phyloP scores from a whole-genome alignment of 768 basidiomycete species.

The Termitomyces sp. region DNA sequence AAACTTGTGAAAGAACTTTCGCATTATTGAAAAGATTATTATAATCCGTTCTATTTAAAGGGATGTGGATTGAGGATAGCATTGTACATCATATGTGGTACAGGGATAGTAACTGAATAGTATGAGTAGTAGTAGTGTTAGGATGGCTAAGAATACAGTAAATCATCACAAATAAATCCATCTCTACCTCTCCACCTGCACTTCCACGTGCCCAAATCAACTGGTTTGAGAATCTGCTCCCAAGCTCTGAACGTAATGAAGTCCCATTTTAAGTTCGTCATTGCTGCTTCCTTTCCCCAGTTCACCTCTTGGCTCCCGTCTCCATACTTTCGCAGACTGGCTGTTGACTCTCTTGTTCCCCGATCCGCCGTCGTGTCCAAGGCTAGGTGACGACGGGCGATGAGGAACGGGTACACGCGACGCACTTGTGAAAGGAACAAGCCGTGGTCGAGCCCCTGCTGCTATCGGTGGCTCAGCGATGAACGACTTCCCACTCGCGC shows the following conservation, averaged over 20 bases:
- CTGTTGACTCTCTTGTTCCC: constrained; percentile 47
- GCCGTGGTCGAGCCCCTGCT: constrained; percentile 40
- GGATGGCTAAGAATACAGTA: constrained; percentile 6
- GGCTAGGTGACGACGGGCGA: constrained; percentile 26
- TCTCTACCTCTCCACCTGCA: constrained; percentile 11
- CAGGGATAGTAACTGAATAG: constrained; percentile 9
- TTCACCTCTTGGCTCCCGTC: constrained; percentile 12
- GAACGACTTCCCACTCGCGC: constrained; percentile 17
- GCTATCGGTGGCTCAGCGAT: constrained; percentile 22
- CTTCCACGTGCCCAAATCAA: constrained; percentile 14
- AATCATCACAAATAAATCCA: constrained; percentile 2
- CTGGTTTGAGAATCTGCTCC: constrained; percentile 40
- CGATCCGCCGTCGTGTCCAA: constrained; percentile 18
- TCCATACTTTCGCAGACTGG: constrained; percentile 57
- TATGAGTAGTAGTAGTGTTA: constrained; percentile 7
- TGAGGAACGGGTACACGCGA: constrained; percentile 60
- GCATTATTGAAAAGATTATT: constrained; percentile 10
- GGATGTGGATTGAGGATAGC: constrained; percentile 5
- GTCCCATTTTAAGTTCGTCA: constrained; percentile 64
- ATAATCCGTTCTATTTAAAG: not conserved
- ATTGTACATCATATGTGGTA: constrained; percentile 11
- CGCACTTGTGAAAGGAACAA: constrained; percentile 69
- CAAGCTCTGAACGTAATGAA: constrained; percentile 66
- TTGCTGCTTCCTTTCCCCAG: constrained; percentile 34
- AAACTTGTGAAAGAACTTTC: constrained; percentile 12